Evolutionary conservation across 805 yeast species (phyloP).

Genomic region (Metschnikowia gelsemii): DNA sequence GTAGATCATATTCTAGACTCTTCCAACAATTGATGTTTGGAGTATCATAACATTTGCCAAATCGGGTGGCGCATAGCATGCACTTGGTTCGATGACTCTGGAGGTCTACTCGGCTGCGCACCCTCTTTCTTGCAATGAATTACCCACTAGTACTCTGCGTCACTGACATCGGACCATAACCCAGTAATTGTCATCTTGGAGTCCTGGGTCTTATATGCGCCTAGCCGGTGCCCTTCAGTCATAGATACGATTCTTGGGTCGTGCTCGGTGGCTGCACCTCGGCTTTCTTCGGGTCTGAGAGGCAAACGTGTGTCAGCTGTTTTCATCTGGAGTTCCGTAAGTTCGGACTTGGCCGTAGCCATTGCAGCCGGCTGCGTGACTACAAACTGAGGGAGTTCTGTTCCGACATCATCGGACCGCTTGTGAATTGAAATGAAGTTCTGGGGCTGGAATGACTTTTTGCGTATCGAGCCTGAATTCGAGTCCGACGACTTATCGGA

Average conservation of each 20-base stretch:
- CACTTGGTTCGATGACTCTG: too few relatives aligned
- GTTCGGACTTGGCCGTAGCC: slow-evolving; percentile 12
- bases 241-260: neutral
- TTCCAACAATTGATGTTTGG: too few relatives aligned
- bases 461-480: slow-evolving; percentile 2
- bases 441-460: slow-evolving; percentile 9
- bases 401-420: slow-evolving; percentile 2
- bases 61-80: too few relatives aligned
- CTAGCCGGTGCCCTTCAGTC: slow-evolving; percentile 4
- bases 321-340: slow-evolving; percentile 9
- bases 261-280: neutral
- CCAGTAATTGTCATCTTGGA: slow-evolving; percentile 9
- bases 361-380: slow-evolving; percentile 5
- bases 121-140: too few relatives aligned
- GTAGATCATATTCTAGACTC: too few relatives aligned
- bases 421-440: slow-evolving; percentile 10
- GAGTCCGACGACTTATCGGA: slow-evolving; percentile 1
- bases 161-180: slow-evolving; percentile 15
- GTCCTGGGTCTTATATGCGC: slow-evolving; percentile 9
- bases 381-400: slow-evolving; percentile 5
- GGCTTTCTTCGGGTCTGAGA: neutral
- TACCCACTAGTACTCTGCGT: slow-evolving; percentile 1
- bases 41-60: too few relatives aligned
- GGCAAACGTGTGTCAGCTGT: slow-evolving; percentile 14
- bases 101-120: too few relatives aligned